Evolutionary conservation across 2,329 filamentous ascomycete genomes (phyloP), one percentile per base, ranked within the genome.

Genomic region (Colletotrichum liriopes): DNA sequence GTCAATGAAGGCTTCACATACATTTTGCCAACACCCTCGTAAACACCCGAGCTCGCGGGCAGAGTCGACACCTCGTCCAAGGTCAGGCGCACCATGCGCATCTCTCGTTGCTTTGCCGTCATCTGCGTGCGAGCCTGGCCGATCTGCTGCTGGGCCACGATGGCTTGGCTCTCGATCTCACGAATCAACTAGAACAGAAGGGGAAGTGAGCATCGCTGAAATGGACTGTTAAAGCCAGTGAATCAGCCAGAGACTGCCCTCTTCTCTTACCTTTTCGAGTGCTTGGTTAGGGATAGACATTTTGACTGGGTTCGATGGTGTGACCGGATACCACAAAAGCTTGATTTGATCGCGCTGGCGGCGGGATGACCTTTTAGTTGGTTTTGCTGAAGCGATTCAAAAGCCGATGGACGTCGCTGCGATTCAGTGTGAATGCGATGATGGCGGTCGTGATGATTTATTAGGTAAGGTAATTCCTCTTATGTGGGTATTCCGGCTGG

Each of bases 11-110:
- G 29, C 65, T 45, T 65, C 20, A 84, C 92, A 78, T 83, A 98
- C 96, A 99, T 98, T 85, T 98, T 99, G 63, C 96, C 96, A 14
- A 98, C 93, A 7, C 96, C 96, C 84, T 98, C 96, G 78, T 98
- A 99, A 37, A 98, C 90, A 41, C 92, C 92, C 0, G 94, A 96
- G 59, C 92, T 89, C 23, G 89, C 81, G 5, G 95, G 93, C 73
- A 99, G 84, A 8, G 90, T 88, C n/a, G 90, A 89, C 61, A 98
- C 87, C 83, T 99, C 96, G 75, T 89, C 94, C 45, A 93, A 89
- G 2, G 96, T 98, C 75, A 99, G 86, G 82, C 97, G 93, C 52
- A 97, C 88, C 84, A 98, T 91, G 55, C 96, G 94, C 79, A 93
- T 92, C 81, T 98, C 96, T 71, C 95, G 91, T 82, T 96, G 94